Percentiles rank a stretch among this genome's conserved stretches.
These are phyloP conservation scores for Thraustochytrium striatum DNA, from an alignment of 352 stramenopile genomes.

Conservation along the genomic window DNA sequence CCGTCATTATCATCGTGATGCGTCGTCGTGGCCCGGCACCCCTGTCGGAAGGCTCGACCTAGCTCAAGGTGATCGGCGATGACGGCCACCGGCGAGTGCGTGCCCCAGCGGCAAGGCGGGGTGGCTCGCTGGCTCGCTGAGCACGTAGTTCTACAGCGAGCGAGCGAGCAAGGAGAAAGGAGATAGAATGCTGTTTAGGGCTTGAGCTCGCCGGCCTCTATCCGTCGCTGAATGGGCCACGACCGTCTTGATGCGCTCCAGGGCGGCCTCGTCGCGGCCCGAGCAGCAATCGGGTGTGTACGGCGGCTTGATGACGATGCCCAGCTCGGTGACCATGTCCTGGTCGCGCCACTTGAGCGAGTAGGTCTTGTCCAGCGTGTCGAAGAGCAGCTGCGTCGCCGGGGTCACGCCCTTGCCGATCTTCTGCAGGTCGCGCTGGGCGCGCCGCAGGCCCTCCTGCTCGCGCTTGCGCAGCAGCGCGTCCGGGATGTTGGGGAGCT, in stretches of 20 bases:
- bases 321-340: conserved; percentile 75
- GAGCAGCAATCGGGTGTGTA: conserved; percentile 73
- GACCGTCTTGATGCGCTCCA: conserved; percentile 76
- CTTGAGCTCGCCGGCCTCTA: background rate
- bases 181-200: background rate
- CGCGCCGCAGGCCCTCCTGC: background rate
- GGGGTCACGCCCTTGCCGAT: conserved; percentile 69
- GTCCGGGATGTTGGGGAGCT: background rate
- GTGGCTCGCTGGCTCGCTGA: background rate
- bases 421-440: background rate
- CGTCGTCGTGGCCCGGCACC: no score
- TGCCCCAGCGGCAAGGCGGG: background rate
- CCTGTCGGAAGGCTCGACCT: background rate
- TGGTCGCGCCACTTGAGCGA: conserved; percentile 65
- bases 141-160: background rate
- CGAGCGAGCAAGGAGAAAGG: background rate
- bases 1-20: no score
- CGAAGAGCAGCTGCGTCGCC: conserved; percentile 72
- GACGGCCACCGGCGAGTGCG: no score
- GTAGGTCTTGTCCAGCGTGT: conserved; percentile 80
- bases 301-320: conserved; percentile 73
- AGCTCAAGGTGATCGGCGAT: background rate
- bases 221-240: conserved; percentile 51
- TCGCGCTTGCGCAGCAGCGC: background rate
- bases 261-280: conserved; percentile 66